Evolutionary conservation across 2,329 filamentous ascomycete genomes (phyloP).

Genomic region (Drechmeria coniospora): DNA sequence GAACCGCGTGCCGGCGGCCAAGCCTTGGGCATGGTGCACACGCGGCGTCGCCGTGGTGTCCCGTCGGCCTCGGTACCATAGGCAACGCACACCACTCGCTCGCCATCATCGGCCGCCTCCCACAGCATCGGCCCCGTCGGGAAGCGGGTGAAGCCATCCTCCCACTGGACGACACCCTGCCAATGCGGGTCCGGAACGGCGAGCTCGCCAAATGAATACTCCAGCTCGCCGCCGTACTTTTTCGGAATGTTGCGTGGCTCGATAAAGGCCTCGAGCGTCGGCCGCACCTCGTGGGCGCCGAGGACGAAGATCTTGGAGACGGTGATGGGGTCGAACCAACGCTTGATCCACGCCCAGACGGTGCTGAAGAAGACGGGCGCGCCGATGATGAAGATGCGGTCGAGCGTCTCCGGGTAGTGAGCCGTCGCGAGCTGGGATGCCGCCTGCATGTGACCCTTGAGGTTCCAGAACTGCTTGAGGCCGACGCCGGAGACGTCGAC

Average conservation of each 20-base stretch:
- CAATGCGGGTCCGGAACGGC: conserved; percentile 54
- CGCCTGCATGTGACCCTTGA: conserved; percentile 88
- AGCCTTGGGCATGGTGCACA: conserved; percentile 35
- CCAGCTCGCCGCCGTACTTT: conserved; percentile 74
- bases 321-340: conserved; percentile 88
- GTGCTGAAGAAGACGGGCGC: conserved; percentile 84
- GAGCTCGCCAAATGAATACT: conserved; percentile 65
- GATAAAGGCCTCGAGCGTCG: conserved; percentile 69
- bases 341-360: conserved; percentile 89
- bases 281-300: conserved; percentile 52
- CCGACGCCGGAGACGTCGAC: conserved; percentile 83
- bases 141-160: conserved; percentile 35
- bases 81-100: conserved; percentile 34
- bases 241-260: conserved; percentile 72
- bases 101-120: conserved; percentile 29
- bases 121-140: conserved; percentile 42
- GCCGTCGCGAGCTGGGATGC: conserved; percentile 78
- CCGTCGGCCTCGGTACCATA: conserved; percentile 32
- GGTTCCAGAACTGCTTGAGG: conserved; percentile 88
- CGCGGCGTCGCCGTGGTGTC: conserved; percentile 26
- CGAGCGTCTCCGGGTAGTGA: conserved; percentile 88
- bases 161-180: conserved; percentile 33
- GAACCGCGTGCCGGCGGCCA: conserved; percentile 11
- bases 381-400: conserved; percentile 55
- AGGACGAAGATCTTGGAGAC: conserved; percentile 95